Conservation (phyloP, 2,329 filamentous ascomycete species). For the Beauveria sp. region DNA sequence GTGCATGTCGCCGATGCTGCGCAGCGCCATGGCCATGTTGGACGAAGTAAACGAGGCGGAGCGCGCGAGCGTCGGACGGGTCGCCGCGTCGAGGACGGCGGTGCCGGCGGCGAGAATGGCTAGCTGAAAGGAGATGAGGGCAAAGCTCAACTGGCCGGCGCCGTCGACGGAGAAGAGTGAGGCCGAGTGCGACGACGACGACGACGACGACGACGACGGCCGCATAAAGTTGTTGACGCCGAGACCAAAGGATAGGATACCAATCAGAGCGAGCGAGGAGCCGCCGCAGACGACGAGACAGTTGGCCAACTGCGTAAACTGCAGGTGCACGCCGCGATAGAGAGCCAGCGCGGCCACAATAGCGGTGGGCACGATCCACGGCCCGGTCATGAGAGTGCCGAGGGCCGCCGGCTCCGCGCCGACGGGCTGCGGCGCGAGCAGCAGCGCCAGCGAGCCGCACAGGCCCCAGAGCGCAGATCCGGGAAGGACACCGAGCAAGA, state of each 20-base stretch:
- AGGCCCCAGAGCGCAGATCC: conserved; percentile 41
- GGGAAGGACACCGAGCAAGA: conserved; percentile 37
- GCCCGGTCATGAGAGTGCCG: conserved; percentile 37
- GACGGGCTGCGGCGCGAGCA: conserved; percentile 39
- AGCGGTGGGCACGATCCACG: conserved; percentile 34
- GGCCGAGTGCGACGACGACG: conserved; percentile 15
- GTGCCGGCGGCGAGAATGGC: conserved; percentile 39
- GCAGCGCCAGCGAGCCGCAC: conserved; percentile 35
- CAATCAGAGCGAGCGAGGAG: conserved; percentile 31
- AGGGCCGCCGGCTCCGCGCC: conserved; percentile 30
- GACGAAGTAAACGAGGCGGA: conserved; percentile 43
- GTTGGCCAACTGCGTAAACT: conserved; percentile 27
- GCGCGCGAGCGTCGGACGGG: conserved; percentile 35
- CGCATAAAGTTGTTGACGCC: conserved; percentile 26
- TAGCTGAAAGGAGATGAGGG: conserved; percentile 37
- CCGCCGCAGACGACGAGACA: conserved; percentile 29
- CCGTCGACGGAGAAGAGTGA: conserved; percentile 22
- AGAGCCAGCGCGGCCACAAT: conserved; percentile 27
- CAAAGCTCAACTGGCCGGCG: conserved; percentile 25
- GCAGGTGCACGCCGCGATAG: conserved; percentile 22
- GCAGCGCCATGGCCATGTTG: conserved; percentile 37
- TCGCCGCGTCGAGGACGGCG: conserved; percentile 32
- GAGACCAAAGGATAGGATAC: conserved; percentile 39
- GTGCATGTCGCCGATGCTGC: conserved; percentile 42
- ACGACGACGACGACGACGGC: conserved; percentile 27